Conservation (phyloP, 768 basidiomycete genomes). For the Termitomyces sp. region DNA sequence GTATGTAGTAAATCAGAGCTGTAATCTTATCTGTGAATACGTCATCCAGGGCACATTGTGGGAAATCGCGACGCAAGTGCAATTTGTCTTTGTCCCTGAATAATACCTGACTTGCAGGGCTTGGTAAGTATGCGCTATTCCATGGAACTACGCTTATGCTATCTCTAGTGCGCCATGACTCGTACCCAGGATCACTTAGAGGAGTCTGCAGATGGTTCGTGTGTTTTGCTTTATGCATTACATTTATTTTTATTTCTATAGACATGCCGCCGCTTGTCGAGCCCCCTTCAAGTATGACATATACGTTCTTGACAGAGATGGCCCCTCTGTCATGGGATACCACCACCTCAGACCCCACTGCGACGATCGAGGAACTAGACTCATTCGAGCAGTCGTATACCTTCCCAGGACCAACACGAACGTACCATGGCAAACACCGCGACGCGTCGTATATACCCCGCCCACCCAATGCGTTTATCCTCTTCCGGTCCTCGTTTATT, state of each 20-base stretch:
- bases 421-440: conserved; percentile 55
- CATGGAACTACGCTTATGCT: not conserved
- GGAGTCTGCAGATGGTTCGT: not conserved
- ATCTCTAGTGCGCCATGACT: not conserved
- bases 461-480: conserved; percentile 82
- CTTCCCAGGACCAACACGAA: conserved; percentile 14
- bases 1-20: not conserved
- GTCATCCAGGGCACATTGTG: not conserved
- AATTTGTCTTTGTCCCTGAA: not conserved
- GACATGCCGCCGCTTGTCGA: not conserved
- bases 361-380: not conserved
- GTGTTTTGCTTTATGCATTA: not conserved
- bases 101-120: too few species aligned
- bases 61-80: not conserved
- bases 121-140: not conserved
- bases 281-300: not conserved
- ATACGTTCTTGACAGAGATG: not conserved
- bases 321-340: not conserved
- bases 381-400: not conserved
- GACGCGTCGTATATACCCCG: conserved; percentile 75
- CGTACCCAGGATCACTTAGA: not conserved
- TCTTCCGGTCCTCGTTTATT: conserved; percentile 80
- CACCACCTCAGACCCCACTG: not conserved
- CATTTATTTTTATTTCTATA: not conserved
- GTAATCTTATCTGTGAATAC: not conserved